Base-by-base conservation (phyloP, 192 early-diverging fungal genomes). In the Linnemannia exigua region DNA sequence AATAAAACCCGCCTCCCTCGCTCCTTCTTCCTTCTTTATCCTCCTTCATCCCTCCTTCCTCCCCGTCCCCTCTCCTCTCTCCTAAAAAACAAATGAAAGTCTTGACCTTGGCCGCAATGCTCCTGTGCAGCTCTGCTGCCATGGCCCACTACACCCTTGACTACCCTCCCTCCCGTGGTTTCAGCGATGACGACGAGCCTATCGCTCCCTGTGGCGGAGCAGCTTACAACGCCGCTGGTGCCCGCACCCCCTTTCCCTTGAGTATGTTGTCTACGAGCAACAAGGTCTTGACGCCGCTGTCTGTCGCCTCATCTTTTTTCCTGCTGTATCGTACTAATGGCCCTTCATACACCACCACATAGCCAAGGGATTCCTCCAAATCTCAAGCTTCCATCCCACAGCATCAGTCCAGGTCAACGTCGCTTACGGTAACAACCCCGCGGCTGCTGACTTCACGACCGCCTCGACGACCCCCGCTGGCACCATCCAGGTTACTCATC, bases 81-180 rank as follows among this genome's bases (percentile, higher is more conserved):
- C 38, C 31, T 28, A 36, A 4, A 20, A n/a, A 7, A 48, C 54
- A 73, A 51, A 75, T 90, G 77, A 76, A 87, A n/a, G 46, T 79
- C 50, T 47, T 79, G 52, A 63, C 88, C 22, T 58, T 87, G 52
- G 81, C 84, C 25, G 54, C 81, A 14, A 67, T 72, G 35, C 84
- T 86, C 28, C 74, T 86, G 61, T 86, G 78, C 70, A 80, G 74
- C 48, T 83, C 83, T 46, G 81, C 77, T 48, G 88, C 77, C 11
- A 77, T 75, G 69, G 91, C 91, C 25, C 92, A 93, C 71, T 93
- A 75, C 54, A 80, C 85, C 38, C 77, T 93, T 25, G 81, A 77
- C 28, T 90, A 90, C 54, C 92, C 92, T 58, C 22, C 70, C 8
- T 33, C 89, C 19, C 85, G 92, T 51, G 89, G 89, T 19, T 91